Evolutionary conservation across 164 flowering plant species (phyloP), one percentile per base, ranked within the genome.

Genomic region (Macadamia tetraphylla): DNA sequence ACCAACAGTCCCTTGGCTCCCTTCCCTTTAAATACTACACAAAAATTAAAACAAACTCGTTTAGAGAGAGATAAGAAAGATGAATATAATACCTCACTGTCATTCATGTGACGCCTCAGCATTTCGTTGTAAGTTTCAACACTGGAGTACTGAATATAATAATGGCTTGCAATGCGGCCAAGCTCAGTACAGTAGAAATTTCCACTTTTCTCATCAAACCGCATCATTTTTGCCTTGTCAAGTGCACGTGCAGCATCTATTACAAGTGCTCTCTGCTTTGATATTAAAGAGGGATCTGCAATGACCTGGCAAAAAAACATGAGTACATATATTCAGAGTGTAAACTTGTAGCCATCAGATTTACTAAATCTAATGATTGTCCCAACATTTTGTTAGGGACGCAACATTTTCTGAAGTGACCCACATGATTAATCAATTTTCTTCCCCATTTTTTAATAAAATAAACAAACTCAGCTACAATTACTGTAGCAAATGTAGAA

Each of bases 121-220:
- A 88, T 87, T 78, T 95, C 99, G 74, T 95, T 95, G 80, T 95
- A 95, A 13, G 95, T 95, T 79, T 95, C 97, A 70, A 95, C 98
- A 83, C 96, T 95, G 17, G 96, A 84, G 75, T 92, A 95, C 35
- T 91, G 99, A 72, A 95, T 92, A 75, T 95, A 95, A 75, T 85
- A 95, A 77, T 95, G 99, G 73, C 99, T 95, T 49, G 99, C 97
- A 83, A 95, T 91, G 31, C 99, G 99, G 53, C 99, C 99, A 63
- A 95, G 97, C 81, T 95, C 99, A 7, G 99, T 95, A 74, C 99
- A 88, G 64, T 91, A 95, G 67, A 95, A 95, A 71, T 95, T 95
- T 56, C 99, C 99, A 83, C 97, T 95, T 82, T 95, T 95, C 80
- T 95, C 99, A 86, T 95, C 98, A 85, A 95, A 95, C 52, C 99